Base-by-base conservation (phyloP, 2,329 filamentous ascomycete species). In the Coniochaeta hoffmannii region DNA sequence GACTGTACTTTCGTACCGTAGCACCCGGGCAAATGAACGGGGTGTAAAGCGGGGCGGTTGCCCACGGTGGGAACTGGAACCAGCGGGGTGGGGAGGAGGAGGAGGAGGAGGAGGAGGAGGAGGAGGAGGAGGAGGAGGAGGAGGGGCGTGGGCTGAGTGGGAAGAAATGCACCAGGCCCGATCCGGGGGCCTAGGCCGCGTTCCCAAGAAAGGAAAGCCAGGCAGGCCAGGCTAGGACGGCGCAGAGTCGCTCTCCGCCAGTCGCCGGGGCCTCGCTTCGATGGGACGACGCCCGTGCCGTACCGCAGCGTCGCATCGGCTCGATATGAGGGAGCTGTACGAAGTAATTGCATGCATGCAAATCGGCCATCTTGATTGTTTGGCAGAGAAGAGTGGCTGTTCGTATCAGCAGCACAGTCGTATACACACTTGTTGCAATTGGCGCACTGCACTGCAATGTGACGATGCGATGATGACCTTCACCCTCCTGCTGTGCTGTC, bases 111-210 rank as follows among this genome's bases (percentile, higher is more conserved):
- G 19, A 22, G 24, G 41, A 14, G 34, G 15, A 36, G 15, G 12
- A 32, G 12, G 7, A 12, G 30, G 30, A 32, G 30, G 30, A 32
- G 30, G 12, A 32, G 12, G 7, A 12, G 30, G 30, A 32, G 12
- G 30, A 12, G 30, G 30, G 30, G 30, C 30, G 30, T 32, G 30
- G 30, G 30, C 30, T 7, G 30, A 32, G 30, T 8, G 30, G 30
- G 30, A 36, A 36, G 15, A 36, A 51, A 51, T 51, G 49, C 49
- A 51, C 49, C 49, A 51, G 49, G 49, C 49, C 49, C 49, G 49
- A 51, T 51, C 49, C 30, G 49, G 49, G 24, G 49, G 28, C 49
- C 49, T 34, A 34, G 49, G 28, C 49, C 49, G 49, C 31, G 26
- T 31, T 51, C 49, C 49, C 49, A 32, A 51, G 17, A 34, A 34